Evolutionary conservation across 2,329 filamentous ascomycete species (phyloP), one percentile per base, ranked within the genome.

Genomic region (Hypoxylon sp.): DNA sequence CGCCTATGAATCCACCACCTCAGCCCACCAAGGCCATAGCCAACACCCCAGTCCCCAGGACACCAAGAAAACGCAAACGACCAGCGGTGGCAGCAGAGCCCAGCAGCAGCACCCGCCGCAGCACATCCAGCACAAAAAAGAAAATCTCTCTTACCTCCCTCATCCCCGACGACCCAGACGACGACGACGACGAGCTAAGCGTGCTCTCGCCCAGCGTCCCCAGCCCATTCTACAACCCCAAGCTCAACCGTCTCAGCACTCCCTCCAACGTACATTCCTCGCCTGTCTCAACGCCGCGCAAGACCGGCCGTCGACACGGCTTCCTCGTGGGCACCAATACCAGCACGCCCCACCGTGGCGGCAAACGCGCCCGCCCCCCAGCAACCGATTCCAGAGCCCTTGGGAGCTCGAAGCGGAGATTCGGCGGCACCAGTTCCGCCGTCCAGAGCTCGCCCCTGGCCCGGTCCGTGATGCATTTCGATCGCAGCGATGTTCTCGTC

Each of bases 381-480:
- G 72, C 70, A 3, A 75, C 73, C 32, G 73, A 75, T 5, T 72
- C 70, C n/a, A 65, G 72, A 11, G 56, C 67, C 10, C 45, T 65
- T 45, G 50, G 63, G 17, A 58, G 48, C 10, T 25, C 50, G 19
- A 57, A 62, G 46, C 59, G 61, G 32, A 32, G 19, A 43, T 53
- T 62, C 55, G 43, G 7, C 21, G 43, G 32, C 14, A 55, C 34
- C 7, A 48, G 50, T 14, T 30, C 45, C 36, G 61, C 34, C 21
- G 67, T 69, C 4, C 72, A 75, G 53, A 77, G 75, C 63, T 77
- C 76, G 28, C 76, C 76, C 2, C 59, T 77, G 2, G 70, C 71
- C 7, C 75, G 75, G 41, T 68, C 62, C 5, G 71, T 73, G 28
- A 52, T 66, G 41, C 60, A 71, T 11, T 10, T 53, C 7, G 43